A percentile compares a stretch with the other conserved stretches of the same genome.
These are phyloP conservation scores for Sporisorium scitamineum DNA, from an alignment of 1,284 basidiomycete genomes.

Conservation along the genomic window DNA sequence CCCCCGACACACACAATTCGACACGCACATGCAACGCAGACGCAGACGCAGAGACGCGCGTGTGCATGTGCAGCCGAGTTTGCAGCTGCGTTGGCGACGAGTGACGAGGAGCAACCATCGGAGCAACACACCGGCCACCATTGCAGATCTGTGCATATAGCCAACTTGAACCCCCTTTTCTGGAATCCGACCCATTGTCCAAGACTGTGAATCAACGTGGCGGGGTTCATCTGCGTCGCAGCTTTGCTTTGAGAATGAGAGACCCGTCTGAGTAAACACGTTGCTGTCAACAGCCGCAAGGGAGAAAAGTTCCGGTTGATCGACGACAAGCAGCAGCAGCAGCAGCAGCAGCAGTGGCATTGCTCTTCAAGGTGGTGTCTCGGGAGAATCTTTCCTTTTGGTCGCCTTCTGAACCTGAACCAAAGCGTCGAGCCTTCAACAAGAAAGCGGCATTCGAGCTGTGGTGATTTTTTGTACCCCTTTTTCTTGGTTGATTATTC, in stretches of 20 bases:
- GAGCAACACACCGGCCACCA: background rate
- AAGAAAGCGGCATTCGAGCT: background rate
- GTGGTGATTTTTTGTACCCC: constrained; percentile 2
- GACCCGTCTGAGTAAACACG: background rate
- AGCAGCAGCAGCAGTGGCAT: too few relatives aligned
- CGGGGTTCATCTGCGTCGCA: background rate
- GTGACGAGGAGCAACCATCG: background rate
- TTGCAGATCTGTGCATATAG: background rate
- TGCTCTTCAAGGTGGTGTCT: background rate
- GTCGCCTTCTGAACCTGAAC: background rate
- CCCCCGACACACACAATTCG: background rate
- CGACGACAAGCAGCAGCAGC: background rate
- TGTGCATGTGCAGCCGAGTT: constrained; percentile 2
- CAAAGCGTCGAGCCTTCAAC: background rate
- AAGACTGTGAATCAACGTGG: background rate
- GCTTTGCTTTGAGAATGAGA: too few relatives aligned
- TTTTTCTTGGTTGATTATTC: background rate
- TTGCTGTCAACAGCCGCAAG: background rate
- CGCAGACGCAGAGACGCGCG: background rate
- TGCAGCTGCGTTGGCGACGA: background rate
- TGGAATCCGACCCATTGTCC: background rate
- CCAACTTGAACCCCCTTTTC: background rate
- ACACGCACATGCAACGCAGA: constrained; percentile 1
- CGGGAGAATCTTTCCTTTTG: background rate
- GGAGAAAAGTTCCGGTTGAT: background rate